Evolutionary conservation across 495 filamentous ascomycete species (phyloP).

Genomic region (Mytilinidion resinicola): DNA sequence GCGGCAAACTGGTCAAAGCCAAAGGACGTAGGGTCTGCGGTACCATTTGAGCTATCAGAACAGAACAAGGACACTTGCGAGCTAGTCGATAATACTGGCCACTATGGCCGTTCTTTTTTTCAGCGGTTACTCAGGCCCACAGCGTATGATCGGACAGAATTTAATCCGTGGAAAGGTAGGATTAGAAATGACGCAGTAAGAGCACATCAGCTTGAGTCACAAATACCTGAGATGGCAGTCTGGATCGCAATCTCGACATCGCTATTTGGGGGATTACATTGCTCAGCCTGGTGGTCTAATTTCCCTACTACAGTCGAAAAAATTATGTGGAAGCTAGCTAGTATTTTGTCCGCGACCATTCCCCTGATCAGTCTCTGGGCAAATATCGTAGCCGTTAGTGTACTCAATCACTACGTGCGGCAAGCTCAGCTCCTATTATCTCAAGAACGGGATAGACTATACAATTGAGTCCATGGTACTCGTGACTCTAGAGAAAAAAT

Average conservation of each 20-base stretch:
- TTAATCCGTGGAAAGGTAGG: neutral
- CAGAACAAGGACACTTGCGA: no score
- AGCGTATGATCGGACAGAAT: neutral
- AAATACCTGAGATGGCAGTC: neutral
- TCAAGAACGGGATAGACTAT: neutral
- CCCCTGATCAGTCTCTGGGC: neutral
- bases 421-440: neutral
- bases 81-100: neutral
- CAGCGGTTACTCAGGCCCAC: neutral
- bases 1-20: conserved; percentile 5
- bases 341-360: neutral
- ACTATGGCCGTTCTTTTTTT: neutral
- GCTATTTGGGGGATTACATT: conserved; percentile 24
- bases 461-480: neutral
- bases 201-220: neutral
- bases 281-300: conserved; percentile 22
- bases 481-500: neutral
- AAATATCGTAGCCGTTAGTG: neutral
- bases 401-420: neutral
- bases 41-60: neutral
- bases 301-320: conserved; percentile 23
- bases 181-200: neutral
- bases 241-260: conserved; percentile 8
- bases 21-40: neutral
- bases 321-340: conserved; percentile 19